Conservation (phyloP, 352 stramenopile genomes). For the Aphanomyces astaci region DNA sequence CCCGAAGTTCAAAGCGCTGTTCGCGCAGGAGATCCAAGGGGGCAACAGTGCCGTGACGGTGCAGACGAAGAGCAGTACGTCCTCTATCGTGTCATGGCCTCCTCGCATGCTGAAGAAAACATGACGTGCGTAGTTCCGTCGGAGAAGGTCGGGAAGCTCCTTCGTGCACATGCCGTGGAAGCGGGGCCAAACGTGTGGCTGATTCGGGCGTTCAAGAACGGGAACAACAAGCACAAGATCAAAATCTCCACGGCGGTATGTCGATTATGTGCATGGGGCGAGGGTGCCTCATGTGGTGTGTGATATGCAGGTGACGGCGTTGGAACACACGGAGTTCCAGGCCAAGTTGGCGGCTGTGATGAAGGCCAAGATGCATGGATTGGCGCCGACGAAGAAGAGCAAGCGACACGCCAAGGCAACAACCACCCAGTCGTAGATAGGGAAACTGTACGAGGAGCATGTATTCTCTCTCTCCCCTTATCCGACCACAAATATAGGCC, state of each 20-base stretch:
- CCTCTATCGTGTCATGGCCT: not conserved
- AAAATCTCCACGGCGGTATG: constrained; percentile 72
- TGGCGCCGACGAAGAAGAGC: constrained; percentile 26
- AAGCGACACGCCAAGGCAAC: constrained; percentile 28
- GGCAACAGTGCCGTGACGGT: constrained; percentile 15
- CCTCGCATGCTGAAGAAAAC: not conserved
- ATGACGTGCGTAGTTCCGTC: constrained; percentile 6
- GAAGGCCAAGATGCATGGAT: constrained; percentile 54
- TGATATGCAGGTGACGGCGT: constrained; percentile 40
- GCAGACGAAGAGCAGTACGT: constrained; percentile 13
- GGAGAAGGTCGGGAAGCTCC: constrained; percentile 15
- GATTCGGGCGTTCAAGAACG: constrained; percentile 67
- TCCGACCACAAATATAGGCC: no score
- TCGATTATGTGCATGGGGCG: not conserved
- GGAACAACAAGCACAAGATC: constrained; percentile 84
- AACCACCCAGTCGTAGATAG: constrained; percentile 17
- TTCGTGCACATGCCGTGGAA: constrained; percentile 31
- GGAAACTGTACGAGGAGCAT: not conserved
- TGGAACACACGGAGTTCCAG: constrained; percentile 57
- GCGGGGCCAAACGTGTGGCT: constrained; percentile 54
- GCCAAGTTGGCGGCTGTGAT: constrained; percentile 56
- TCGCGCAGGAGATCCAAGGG: not conserved
- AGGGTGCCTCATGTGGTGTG: not conserved
- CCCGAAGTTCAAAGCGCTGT: constrained; percentile 15
- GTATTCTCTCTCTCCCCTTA: no score